A percentile compares a stretch with the other conserved stretches of the same genome.
These are phyloP conservation scores for Metschnikowia reukaufii DNA, from an alignment of 805 yeast genomes.

Conservation along the genomic window DNA sequence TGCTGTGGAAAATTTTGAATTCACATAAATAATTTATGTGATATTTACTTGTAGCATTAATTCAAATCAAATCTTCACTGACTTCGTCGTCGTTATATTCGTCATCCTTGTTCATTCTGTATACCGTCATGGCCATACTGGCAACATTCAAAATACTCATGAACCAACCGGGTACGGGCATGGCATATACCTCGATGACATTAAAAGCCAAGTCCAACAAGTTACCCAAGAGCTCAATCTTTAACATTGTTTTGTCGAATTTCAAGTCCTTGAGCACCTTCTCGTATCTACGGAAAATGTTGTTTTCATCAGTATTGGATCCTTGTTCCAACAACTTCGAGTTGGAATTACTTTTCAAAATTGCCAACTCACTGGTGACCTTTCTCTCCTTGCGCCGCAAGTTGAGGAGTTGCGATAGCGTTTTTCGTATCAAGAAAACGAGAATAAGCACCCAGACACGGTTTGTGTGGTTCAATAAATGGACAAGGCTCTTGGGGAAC, in stretches of 20 bases:
- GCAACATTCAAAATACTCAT: conserved; percentile 41
- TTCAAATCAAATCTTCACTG: conserved; percentile 38
- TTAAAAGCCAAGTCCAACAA: conserved; percentile 41
- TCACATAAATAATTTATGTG: too few relatives aligned
- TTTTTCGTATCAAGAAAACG: conserved; percentile 41
- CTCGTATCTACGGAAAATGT: conserved; percentile 35
- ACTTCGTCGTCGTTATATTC: conserved; percentile 46
- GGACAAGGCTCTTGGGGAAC: conserved; percentile 37
- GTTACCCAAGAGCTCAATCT: conserved; percentile 43
- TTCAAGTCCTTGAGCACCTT: conserved; percentile 42
- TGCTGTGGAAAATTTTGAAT: neutral
- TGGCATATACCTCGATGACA: conserved; percentile 36
- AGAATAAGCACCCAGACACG: conserved; percentile 44
- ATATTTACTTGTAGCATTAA: neutral
- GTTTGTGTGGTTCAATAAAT: conserved; percentile 41
- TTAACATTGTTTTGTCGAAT: conserved; percentile 44
- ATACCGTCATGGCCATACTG: conserved; percentile 47
- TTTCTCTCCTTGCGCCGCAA: conserved; percentile 39
- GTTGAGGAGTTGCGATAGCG: conserved; percentile 42
- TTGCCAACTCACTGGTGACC: conserved; percentile 36
- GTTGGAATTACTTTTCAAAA: conserved; percentile 26
- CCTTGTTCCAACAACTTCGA: conserved; percentile 23
- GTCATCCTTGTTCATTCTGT: conserved; percentile 50
- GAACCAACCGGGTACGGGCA: conserved; percentile 42
- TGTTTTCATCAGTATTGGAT: conserved; percentile 21